A percentile compares a stretch with the other conserved stretches of the same genome.
phyloP scores from a whole-genome alignment of 371 early-diverging fungal genomes.

The Rhizopus stolonifer region DNA sequence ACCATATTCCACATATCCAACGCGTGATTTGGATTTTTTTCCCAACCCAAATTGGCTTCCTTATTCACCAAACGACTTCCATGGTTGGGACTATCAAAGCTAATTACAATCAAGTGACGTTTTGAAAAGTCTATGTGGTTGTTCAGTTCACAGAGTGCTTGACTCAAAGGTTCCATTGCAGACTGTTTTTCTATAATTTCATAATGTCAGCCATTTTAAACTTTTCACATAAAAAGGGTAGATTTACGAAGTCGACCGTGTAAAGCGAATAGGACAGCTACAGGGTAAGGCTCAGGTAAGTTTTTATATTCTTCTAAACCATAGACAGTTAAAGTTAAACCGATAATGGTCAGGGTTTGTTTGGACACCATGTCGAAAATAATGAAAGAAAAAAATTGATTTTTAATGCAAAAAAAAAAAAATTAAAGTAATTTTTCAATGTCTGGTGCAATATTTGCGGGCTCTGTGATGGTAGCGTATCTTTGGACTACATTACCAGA shows the following conservation, averaged over 20 bases:
- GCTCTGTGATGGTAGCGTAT: conserved; percentile 59
- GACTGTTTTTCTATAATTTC: conserved; percentile 23
- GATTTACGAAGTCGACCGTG: conserved; percentile 48
- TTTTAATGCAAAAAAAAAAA: background rate
- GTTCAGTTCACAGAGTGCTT: conserved; percentile 31
- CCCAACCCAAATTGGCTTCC: conserved; percentile 41
- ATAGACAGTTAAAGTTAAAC: conserved; percentile 33
- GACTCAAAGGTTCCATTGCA: conserved; percentile 29
- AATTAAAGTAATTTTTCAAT: conserved; percentile 40
- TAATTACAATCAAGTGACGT: conserved; percentile 38
- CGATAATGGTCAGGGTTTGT: conserved; percentile 20
- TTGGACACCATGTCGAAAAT: conserved; percentile 10
- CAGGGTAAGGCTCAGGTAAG: conserved; percentile 15
- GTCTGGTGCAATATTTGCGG: conserved; percentile 52
- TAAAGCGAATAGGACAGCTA: conserved; percentile 42
- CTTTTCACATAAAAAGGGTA: no score
- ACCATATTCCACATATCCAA: conserved; percentile 57
- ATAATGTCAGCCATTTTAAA: no score
- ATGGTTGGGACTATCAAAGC: conserved; percentile 62
- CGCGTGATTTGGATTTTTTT: conserved; percentile 39
- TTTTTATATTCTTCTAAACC: conserved; percentile 40
- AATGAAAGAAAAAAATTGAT: background rate
- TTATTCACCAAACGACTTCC: conserved; percentile 44
- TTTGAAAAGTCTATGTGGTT: background rate
- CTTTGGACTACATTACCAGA: conserved; percentile 70